phyloP scores from a whole-genome alignment of 345 rosid species.

The Erysimum cheiranthoides region DNA sequence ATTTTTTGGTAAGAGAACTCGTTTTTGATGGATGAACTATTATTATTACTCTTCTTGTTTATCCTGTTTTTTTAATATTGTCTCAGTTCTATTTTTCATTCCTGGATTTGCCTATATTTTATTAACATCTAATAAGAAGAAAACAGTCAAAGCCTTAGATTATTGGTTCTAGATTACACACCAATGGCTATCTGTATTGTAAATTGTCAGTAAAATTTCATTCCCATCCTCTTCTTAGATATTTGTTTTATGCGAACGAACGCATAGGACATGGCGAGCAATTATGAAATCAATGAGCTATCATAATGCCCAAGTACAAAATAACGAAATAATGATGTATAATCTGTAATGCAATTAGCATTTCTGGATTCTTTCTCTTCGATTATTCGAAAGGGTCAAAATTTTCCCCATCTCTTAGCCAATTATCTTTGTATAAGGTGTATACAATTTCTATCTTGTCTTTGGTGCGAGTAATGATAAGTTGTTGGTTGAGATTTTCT shows the following conservation, averaged over 20 bases:
- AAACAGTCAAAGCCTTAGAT: not conserved
- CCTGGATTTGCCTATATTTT: not conserved
- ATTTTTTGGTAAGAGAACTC: slow-evolving; percentile 7
- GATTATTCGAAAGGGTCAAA: not conserved
- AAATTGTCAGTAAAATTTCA: too few relatives aligned
- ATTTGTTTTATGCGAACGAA: too few relatives aligned
- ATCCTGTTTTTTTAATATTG: not conserved
- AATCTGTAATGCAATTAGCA: not conserved
- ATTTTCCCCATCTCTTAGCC: not conserved
- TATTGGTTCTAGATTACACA: too few relatives aligned
- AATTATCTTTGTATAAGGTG: not conserved
- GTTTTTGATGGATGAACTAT: slow-evolving; percentile 32
- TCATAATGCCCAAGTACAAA: too few relatives aligned
- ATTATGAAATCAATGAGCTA: too few relatives aligned
- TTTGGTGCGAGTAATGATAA: not conserved
- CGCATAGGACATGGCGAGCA: too few relatives aligned
- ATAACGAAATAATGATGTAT: too few relatives aligned
- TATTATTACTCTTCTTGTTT: slow-evolving; percentile 9
- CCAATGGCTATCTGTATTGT: too few relatives aligned
- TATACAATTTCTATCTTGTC: not conserved
- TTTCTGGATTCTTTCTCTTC: too few relatives aligned
- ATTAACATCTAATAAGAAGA: not conserved
- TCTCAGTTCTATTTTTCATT: not conserved
- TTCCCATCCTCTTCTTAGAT: too few relatives aligned
- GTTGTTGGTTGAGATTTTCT: not conserved